A percentile compares a stretch with the other conserved stretches of the same genome.
phyloP scores from a whole-genome alignment of 768 basidiomycete genomes.

The Phlebiopsis gigantea region DNA sequence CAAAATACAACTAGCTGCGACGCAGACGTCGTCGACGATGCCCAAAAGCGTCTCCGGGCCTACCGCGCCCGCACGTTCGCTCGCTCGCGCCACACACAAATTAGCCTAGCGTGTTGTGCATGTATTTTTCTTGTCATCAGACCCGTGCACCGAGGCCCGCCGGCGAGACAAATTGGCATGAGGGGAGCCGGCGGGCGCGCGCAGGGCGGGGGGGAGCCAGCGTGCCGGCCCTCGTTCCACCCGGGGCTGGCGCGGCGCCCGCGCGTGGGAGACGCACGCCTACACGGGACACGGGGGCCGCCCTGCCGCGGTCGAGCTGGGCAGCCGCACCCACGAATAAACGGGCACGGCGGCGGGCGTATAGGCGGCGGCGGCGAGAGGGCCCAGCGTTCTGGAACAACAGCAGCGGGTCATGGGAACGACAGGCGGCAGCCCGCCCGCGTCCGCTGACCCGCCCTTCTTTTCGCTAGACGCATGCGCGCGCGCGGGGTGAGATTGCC shows the following conservation, averaged over 20 bases:
- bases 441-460: conserved; percentile 7
- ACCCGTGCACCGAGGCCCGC: no score
- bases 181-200: neutral
- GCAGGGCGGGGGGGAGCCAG: neutral
- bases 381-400: neutral
- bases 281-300: neutral
- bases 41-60: no score
- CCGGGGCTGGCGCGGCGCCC: neutral
- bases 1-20: no score
- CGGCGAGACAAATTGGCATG: no score
- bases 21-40: no score
- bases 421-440: neutral
- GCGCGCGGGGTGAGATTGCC: neutral
- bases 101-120: no score
- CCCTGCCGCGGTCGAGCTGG: neutral
- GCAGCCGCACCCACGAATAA: neutral
- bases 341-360: neutral
- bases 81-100: no score
- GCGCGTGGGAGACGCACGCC: neutral
- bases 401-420: neutral
- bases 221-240: neutral
- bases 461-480: conserved; percentile 3
- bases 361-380: conserved; percentile 4
- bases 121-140: no score
- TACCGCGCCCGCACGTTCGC: no score